phyloP scores from a whole-genome alignment of 2,329 filamentous ascomycete genomes.

The Delphinella strobiligena region DNA sequence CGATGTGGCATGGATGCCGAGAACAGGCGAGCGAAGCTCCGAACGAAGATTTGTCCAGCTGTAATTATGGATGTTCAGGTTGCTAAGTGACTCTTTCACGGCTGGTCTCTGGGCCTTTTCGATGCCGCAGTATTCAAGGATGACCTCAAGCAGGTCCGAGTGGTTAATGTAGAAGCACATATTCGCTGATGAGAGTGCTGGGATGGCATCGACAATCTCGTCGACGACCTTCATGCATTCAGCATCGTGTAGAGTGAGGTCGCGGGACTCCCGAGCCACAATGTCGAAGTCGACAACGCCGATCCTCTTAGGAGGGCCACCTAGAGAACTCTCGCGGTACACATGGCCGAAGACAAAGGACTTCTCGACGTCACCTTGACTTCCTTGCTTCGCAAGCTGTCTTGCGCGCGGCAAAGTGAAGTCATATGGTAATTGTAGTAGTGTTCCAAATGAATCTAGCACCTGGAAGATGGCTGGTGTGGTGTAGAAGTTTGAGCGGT shows the following conservation, averaged over 20 bases:
- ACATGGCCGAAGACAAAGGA: slow-evolving; percentile 82
- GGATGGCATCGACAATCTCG: slow-evolving; percentile 74
- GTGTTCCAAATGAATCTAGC: slow-evolving; percentile 70
- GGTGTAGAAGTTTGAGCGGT: slow-evolving; percentile 66
- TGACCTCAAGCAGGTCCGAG: slow-evolving; percentile 68
- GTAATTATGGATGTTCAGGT: slow-evolving; percentile 68
- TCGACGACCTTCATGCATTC: slow-evolving; percentile 91
- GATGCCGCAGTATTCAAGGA: slow-evolving; percentile 85
- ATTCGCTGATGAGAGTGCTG: slow-evolving; percentile 51
- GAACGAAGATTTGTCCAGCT: slow-evolving; percentile 74
- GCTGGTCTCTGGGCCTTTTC: slow-evolving; percentile 53
- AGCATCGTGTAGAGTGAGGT: slow-evolving; percentile 83
- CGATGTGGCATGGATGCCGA: slow-evolving; percentile 78
- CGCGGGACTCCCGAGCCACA: slow-evolving; percentile 59
- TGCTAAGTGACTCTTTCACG: slow-evolving; percentile 75
- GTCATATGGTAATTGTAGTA: slow-evolving; percentile 90
- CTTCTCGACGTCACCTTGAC: slow-evolving; percentile 47
- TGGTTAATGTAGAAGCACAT: slow-evolving; percentile 92
- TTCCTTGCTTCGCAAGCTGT: slow-evolving; percentile 59
- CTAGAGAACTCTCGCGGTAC: slow-evolving; percentile 66
- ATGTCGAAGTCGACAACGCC: slow-evolving; percentile 96
- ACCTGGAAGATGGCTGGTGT: slow-evolving; percentile 60
- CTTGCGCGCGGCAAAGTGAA: slow-evolving; percentile 81
- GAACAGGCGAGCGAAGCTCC: slow-evolving; percentile 67
- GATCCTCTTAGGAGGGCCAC: slow-evolving; percentile 69